phyloP scores from a whole-genome alignment of 1,284 basidiomycete genomes.

The Rhizoctonia solani region DNA sequence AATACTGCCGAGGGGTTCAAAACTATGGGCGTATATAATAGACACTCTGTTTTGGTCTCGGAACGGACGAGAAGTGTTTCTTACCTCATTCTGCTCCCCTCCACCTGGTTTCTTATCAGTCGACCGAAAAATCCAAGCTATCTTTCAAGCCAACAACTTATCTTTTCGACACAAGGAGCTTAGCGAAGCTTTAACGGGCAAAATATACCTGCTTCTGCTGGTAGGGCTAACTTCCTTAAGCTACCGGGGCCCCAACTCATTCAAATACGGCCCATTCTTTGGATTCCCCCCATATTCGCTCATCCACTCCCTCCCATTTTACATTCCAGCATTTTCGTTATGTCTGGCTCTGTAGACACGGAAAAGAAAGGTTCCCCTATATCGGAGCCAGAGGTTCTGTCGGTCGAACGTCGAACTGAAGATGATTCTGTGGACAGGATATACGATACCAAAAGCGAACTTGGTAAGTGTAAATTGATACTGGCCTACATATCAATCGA shows the following conservation, averaged over 20 bases:
- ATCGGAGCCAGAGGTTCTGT: constrained; percentile 1
- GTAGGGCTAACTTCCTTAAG: too few species aligned
- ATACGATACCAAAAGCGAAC: constrained; percentile 43
- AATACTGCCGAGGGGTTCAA: background rate
- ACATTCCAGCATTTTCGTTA: background rate
- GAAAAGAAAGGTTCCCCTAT: constrained; percentile 2
- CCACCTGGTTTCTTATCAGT: too few species aligned
- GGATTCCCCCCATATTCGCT: too few species aligned
- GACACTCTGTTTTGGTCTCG: background rate
- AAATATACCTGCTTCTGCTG: too few species aligned
- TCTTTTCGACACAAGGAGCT: too few species aligned
- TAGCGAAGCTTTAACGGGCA: too few species aligned
- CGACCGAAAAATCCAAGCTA: too few species aligned
- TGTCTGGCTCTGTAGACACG: background rate
- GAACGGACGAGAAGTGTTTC: background rate
- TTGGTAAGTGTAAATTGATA: constrained; percentile 35
- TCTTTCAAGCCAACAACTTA: too few species aligned
- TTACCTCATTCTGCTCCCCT: background rate
- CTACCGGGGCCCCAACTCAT: too few species aligned
- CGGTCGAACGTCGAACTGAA: background rate
- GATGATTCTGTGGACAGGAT: constrained; percentile 40
- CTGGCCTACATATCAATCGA: background rate
- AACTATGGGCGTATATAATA: background rate
- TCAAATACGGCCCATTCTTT: too few species aligned
- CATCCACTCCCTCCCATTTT: background rate